Evolutionary conservation across 2,329 filamentous ascomycete species (phyloP), one percentile per base, ranked within the genome.

Genomic region (Trichoderma semiorbis): DNA sequence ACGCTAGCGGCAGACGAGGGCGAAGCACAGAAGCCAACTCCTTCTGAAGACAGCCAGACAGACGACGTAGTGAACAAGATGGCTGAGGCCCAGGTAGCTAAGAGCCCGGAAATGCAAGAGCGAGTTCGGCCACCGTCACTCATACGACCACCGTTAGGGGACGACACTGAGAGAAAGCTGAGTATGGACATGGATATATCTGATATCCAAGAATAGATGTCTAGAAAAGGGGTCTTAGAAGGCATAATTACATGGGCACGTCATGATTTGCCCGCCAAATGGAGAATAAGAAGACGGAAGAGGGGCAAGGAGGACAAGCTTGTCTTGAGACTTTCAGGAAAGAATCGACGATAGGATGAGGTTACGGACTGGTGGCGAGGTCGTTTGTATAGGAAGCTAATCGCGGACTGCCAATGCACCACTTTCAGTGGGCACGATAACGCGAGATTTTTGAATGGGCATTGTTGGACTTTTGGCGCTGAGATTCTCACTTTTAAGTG

Each of bases 51-150:
- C 10, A 21, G 39, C 18, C 50, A 71, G 39, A 32, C 30, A 16
- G 39, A 43, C 11, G 62, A 62, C 10, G 65, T 24, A 36, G 65
- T 24, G 58, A 64, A 4, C n/a, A 24, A 39, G 30, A 10, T 43
- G 64, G 39, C 28, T 18, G 47, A 47, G 21, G 39, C 32, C 10
- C 34, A 75, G n/a, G 72, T 75, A 39, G 71, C 63, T 26, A 77
- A 75, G 26, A 75, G 66, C 55, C 84, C 84, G 0, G 84, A 85
- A 74, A 85, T 85, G 84, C 81, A 84, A 74, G 83, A 85, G 73
- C 80, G 82, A 34, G 73, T 74, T 43, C 74, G 76, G n/a, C 76
- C 75, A 10, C 76, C 77, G 12, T 68, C 77, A 14, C 77, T 81
- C 11, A 75, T 80, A 68, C 60, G 74, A 3, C 32, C 74, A 16